These are phyloP conservation scores for Kazachstania psychrophila DNA, from an alignment of 805 yeast genomes.

Conservation along the genomic window DNA sequence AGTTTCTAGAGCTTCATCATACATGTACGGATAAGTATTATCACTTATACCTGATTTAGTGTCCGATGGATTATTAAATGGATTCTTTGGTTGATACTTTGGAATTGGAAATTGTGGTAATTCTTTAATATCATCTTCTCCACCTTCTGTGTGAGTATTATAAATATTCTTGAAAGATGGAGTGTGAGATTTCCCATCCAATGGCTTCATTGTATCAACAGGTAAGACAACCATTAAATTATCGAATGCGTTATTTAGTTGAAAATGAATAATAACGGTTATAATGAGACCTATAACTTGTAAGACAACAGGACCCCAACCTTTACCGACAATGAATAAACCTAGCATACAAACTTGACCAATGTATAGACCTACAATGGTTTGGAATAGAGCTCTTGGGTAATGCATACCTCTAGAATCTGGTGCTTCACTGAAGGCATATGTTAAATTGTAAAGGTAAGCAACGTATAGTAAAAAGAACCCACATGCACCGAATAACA, in stretches of 20 bases:
- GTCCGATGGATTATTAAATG: constrained; percentile 4
- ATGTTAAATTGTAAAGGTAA: constrained; percentile 66
- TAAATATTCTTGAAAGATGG: constrained; percentile 39
- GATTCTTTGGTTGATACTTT: constrained; percentile 17
- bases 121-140: constrained; percentile 17
- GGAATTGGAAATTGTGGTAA: constrained; percentile 25
- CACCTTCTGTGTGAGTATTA: constrained; percentile 2
- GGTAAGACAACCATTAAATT: constrained; percentile 52
- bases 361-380: constrained; percentile 77
- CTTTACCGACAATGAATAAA: constrained; percentile 77
- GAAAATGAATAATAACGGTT: constrained; percentile 62
- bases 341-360: constrained; percentile 85
- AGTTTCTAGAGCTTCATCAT: constrained; percentile 2
- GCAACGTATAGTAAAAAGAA: constrained; percentile 69
- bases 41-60: constrained; percentile 11
- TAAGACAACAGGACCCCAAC: constrained; percentile 88
- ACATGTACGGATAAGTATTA: constrained; percentile 17
- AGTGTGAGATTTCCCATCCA: constrained; percentile 61
- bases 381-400: constrained; percentile 82
- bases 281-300: constrained; percentile 55
- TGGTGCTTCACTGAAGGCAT: constrained; percentile 55
- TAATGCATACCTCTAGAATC: constrained; percentile 78
- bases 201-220: constrained; percentile 63
- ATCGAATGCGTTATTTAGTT: constrained; percentile 57
- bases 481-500: constrained; percentile 62